phyloP scores from a whole-genome alignment of 805 yeast genomes.

The Starmerella bombi region DNA sequence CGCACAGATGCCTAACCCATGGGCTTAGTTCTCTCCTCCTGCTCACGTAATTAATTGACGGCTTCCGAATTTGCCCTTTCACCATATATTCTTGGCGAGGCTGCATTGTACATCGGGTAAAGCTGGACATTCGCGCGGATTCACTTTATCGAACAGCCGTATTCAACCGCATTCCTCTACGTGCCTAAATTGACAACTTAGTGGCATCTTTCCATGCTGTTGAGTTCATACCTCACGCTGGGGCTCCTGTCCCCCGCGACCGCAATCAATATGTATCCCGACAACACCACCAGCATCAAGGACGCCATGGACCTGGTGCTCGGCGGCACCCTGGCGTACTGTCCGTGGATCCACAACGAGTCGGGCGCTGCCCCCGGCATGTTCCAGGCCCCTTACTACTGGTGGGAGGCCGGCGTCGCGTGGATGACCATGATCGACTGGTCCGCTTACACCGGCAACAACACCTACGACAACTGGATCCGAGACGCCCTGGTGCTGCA shows the following conservation, averaged over 20 bases:
- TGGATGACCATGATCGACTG: conserved; percentile 81
- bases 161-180: too few species aligned
- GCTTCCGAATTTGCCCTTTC: too few species aligned
- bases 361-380: conserved; percentile 73
- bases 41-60: too few species aligned
- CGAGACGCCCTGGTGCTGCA: conserved; percentile 58
- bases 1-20: too few species aligned
- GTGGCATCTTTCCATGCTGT: too few species aligned
- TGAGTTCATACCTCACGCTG: background rate
- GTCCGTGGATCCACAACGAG: conserved; percentile 40
- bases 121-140: too few species aligned
- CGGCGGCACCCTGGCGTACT: conserved; percentile 51
- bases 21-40: too few species aligned
- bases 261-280: conserved; percentile 9
- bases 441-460: conserved; percentile 55
- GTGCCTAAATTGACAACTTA: too few species aligned
- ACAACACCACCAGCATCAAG: conserved; percentile 32
- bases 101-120: too few species aligned
- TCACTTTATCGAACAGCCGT: too few species aligned
- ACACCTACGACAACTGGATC: conserved; percentile 47
- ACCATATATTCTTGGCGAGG: too few species aligned
- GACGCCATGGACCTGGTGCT: conserved; percentile 41
- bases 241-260: conserved; percentile 4
- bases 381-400: conserved; percentile 83
- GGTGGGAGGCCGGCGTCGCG: conserved; percentile 99